Base-by-base conservation (phyloP, 306 rosid species). In the Cicer judaicum region DNA sequence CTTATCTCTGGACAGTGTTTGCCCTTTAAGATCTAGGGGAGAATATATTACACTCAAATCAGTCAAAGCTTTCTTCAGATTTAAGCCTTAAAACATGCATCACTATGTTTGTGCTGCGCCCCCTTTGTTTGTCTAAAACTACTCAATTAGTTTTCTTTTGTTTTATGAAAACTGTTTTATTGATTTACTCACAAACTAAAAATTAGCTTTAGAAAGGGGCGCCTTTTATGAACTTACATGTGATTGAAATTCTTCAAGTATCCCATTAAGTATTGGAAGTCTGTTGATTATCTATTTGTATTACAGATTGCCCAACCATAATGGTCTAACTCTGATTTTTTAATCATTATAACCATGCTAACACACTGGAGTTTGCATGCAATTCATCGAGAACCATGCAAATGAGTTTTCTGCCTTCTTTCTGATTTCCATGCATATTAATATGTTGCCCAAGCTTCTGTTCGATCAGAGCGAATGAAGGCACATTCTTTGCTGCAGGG, bases 231-330 rank as follows among this genome's bases (percentile, higher is more conserved):
- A 52, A 15, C 24, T 52, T 8, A 46, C 41, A 46, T 3, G 55
- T 41, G 38, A 49, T 52, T 40, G 57, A 40, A 10, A 29, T 66
- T 61, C 72, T 59, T n/a, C 65, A 77, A 72, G 73, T n/a, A 60
- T 47, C 61, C 50, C 59, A 24, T 13, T 19, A 14, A 16, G 43
- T 54, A 34, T 43, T 10, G 7, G 71, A n/a, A 19, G 64, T 47
- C 43, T 64, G 75, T 56, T 77, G 61, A 60, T 48, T 64, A 19
- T 66, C 67, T 55, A 49, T 63, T 54, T 62, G 57, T 61, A 52
- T 48, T 46, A 50, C 68, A 40, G 53, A 61, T 48, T 48, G 42
- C 29, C 64, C 19, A 60, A 44, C 54, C 68, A 57, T 72, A 19
- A 70, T 19, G 54, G 74, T 71, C 64, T 43, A 68, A 72, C 29